A percentile compares a stretch with the other conserved stretches of the same genome.
Evolutionary conservation across 1,284 basidiomycete genomes (phyloP).

Genomic region (Apiotrichum siamense): DNA sequence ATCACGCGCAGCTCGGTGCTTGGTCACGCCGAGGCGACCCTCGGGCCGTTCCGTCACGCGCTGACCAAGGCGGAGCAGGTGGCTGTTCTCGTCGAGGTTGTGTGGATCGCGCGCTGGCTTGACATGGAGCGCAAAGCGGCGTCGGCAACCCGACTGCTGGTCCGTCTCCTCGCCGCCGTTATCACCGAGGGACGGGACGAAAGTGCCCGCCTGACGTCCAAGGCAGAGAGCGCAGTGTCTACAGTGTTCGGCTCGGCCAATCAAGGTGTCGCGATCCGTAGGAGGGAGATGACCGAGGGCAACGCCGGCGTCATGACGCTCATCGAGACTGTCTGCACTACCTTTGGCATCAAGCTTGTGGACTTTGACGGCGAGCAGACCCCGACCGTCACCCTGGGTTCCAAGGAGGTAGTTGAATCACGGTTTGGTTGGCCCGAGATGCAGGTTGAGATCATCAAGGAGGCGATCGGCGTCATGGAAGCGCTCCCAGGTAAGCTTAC

Average conservation of each 20-base stretch:
- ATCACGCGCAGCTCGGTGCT: conserved; percentile 65
- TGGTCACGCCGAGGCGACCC: conserved; percentile 58
- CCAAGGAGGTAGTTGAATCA: conserved; percentile 30
- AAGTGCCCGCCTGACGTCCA: conserved; percentile 6
- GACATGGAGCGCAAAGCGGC: conserved; percentile 80
- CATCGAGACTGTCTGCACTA: conserved; percentile 64
- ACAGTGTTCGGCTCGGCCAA: background rate
- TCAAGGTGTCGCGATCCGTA: conserved; percentile 55
- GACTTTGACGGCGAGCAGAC: conserved; percentile 6
- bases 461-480: conserved; percentile 84
- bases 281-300: conserved; percentile 65
- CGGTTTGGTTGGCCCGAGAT: conserved; percentile 85
- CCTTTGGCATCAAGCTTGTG: conserved; percentile 40
- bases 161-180: conserved; percentile 70
- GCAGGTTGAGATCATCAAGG: conserved; percentile 82
- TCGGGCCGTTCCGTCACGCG: conserved; percentile 79
- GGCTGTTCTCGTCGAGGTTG: conserved; percentile 60
- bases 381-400: background rate
- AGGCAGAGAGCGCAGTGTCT: background rate
- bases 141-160: conserved; percentile 72
- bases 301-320: conserved; percentile 70
- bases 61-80: conserved; percentile 70
- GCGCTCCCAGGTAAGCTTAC: conserved; percentile 68
- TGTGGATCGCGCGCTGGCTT: conserved; percentile 67
- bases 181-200: conserved; percentile 53